phyloP scores from a whole-genome alignment of 805 yeast species.

The Hanseniaspora lindneri region DNA sequence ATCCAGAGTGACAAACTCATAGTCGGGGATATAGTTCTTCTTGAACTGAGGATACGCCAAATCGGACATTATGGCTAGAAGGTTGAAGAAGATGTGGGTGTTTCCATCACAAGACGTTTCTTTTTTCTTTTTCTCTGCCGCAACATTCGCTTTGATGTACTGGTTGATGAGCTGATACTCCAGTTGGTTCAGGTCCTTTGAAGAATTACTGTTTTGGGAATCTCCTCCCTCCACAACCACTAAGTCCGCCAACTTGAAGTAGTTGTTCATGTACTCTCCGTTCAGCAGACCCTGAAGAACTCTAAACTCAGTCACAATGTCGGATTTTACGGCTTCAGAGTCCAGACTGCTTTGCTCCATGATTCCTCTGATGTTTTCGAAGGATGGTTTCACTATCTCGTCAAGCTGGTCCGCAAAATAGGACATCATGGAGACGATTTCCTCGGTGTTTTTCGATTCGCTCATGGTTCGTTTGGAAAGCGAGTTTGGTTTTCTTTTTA shows the following conservation, averaged over 20 bases:
- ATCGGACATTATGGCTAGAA: not conserved
- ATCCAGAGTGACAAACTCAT: not conserved
- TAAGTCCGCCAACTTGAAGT: not conserved
- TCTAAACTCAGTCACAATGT: not conserved
- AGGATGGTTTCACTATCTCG: not conserved
- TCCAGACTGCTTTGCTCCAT: not conserved
- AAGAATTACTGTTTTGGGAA: not conserved
- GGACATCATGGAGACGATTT: not conserved
- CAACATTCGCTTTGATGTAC: not conserved
- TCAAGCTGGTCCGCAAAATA: not conserved
- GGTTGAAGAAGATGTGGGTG: not conserved
- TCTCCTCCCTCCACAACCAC: not conserved
- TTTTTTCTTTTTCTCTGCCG: not conserved
- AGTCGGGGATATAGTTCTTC: not conserved
- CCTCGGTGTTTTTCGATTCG: not conserved
- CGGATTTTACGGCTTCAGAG: not conserved
- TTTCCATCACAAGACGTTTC: not conserved
- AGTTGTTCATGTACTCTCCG: not conserved
- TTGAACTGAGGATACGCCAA: conserved; percentile 1
- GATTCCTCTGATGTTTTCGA: not conserved
- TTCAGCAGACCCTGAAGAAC: not conserved
- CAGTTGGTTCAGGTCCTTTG: not conserved
- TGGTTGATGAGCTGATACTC: not conserved
- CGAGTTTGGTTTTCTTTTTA: not conserved
- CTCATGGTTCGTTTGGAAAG: too few species aligned